These are phyloP conservation scores for Diaporthe citri DNA, from an alignment of 2,329 filamentous ascomycete species.

Conservation along the genomic window DNA sequence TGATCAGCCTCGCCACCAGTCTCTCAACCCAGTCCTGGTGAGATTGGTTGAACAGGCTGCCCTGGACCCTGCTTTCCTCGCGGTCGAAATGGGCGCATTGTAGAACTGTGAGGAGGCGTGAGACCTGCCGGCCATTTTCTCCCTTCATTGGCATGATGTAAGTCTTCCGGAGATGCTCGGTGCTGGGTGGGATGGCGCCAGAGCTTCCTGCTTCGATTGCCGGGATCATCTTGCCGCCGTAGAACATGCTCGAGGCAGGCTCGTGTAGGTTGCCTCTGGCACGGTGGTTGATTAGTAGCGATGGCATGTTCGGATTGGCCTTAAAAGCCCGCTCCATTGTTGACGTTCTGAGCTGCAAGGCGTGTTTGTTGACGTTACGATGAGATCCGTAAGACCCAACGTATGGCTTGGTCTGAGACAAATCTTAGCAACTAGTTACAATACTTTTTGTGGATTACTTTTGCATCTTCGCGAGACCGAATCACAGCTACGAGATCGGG, in stretches of 20 bases:
- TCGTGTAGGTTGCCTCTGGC: not conserved
- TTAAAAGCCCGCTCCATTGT: slow-evolving; percentile 8
- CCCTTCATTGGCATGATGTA: slow-evolving; percentile 27
- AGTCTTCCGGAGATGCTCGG: not conserved
- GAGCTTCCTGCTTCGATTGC: not conserved
- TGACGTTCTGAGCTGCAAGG: not conserved
- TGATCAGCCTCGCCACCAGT: not conserved
- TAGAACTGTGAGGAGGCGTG: not conserved
- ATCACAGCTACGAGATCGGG: no score
- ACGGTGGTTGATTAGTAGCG: slow-evolving; percentile 20
- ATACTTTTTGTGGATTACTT: not conserved
- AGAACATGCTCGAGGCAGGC: not conserved
- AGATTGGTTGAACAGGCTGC: not conserved
- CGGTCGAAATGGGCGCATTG: no score
- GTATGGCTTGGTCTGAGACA: slow-evolving; percentile 3
- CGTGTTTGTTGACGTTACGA: not conserved
- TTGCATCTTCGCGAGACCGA: no score
- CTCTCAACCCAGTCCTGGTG: not conserved
- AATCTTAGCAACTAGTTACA: not conserved
- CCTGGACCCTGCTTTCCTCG: not conserved
- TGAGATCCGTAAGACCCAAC: not conserved
- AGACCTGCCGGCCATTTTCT: not conserved
- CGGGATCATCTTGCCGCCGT: not conserved
- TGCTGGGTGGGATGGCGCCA: not conserved
- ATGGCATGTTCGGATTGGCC: not conserved